phyloP scores from a whole-genome alignment of 2,329 filamentous ascomycete species.

The Stachybotrys echinatus region DNA sequence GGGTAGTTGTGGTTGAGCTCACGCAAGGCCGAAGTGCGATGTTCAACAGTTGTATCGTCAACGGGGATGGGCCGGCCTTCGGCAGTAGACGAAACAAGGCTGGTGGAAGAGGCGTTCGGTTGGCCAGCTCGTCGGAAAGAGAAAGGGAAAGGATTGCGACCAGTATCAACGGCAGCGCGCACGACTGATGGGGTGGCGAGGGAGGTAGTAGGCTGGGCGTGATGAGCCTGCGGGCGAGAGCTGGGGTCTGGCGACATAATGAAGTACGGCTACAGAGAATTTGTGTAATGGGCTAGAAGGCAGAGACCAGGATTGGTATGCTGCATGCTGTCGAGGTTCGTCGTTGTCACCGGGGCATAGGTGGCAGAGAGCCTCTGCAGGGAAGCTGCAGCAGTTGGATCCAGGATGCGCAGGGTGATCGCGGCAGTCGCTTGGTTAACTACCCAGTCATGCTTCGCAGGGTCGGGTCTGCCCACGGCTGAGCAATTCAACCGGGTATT shows the following conservation, averaged over 20 bases:
- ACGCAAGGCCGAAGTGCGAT: slow-evolving; percentile 55
- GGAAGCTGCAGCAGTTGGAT: not conserved
- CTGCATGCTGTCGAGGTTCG: not conserved
- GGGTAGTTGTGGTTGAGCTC: slow-evolving; percentile 55
- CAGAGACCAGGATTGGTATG: not conserved
- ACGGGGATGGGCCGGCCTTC: slow-evolving; percentile 51
- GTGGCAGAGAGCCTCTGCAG: not conserved
- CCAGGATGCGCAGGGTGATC: not conserved
- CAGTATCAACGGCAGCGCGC: slow-evolving; percentile 11
- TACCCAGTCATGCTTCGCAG: too few relatives aligned
- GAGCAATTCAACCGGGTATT: too few relatives aligned
- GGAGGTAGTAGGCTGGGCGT: slow-evolving; percentile 14
- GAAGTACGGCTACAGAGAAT: not conserved
- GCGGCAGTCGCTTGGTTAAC: too few relatives aligned
- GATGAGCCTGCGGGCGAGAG: slow-evolving; percentile 3
- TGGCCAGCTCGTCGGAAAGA: slow-evolving; percentile 44
- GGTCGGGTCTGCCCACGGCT: too few relatives aligned
- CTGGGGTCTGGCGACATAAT: slow-evolving; percentile 10
- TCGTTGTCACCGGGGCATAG: not conserved
- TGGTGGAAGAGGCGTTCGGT: slow-evolving; percentile 46
- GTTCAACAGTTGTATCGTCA: slow-evolving; percentile 48
- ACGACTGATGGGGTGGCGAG: not conserved
- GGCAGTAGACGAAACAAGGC: slow-evolving; percentile 48
- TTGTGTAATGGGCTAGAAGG: not conserved
- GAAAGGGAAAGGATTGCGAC: slow-evolving; percentile 36